phyloP scores from a whole-genome alignment of 495 filamentous ascomycete species.

The Monascus purpureus region DNA sequence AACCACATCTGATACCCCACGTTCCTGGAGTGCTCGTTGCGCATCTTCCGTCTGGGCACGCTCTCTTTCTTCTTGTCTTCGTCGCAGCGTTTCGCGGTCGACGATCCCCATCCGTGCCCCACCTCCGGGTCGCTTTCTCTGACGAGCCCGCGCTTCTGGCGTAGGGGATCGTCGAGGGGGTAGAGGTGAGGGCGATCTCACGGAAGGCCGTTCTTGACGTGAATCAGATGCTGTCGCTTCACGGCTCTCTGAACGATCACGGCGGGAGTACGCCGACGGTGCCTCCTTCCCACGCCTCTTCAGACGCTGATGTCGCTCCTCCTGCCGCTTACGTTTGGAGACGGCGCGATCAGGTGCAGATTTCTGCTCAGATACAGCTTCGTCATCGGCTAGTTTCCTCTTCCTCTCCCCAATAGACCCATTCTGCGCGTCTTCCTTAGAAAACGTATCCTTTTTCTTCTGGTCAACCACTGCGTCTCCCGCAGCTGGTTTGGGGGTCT shows the following conservation, averaged over 20 bases:
- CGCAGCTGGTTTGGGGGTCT: conserved; percentile 1
- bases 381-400: conserved; percentile 14
- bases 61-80: conserved; percentile 52
- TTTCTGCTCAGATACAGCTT: conserved; percentile 6
- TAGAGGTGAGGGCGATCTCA: conserved; percentile 23
- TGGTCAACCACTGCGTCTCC: background rate
- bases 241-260: conserved; percentile 21
- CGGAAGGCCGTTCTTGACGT: conserved; percentile 10
- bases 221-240: conserved; percentile 6
- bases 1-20: conserved; percentile 70
- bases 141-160: conserved; percentile 37
- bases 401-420: conserved; percentile 12
- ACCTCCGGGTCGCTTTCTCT: conserved; percentile 76
- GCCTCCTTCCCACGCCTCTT: conserved; percentile 24
- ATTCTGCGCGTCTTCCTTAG: conserved; percentile 4
- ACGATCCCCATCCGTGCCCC: conserved; percentile 60
- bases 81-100: conserved; percentile 53
- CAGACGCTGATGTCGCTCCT: conserved; percentile 29
- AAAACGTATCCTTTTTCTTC: background rate
- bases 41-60: conserved; percentile 41
- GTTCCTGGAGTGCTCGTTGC: conserved; percentile 27
- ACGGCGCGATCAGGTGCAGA: conserved; percentile 10
- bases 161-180: conserved; percentile 24
- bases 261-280: conserved; percentile 29
- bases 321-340: conserved; percentile 28